Percentiles rank a stretch among this genome's conserved stretches.
Conservation (phyloP, 768 basidiomycete genomes). For the Suillus plorans region DNA sequence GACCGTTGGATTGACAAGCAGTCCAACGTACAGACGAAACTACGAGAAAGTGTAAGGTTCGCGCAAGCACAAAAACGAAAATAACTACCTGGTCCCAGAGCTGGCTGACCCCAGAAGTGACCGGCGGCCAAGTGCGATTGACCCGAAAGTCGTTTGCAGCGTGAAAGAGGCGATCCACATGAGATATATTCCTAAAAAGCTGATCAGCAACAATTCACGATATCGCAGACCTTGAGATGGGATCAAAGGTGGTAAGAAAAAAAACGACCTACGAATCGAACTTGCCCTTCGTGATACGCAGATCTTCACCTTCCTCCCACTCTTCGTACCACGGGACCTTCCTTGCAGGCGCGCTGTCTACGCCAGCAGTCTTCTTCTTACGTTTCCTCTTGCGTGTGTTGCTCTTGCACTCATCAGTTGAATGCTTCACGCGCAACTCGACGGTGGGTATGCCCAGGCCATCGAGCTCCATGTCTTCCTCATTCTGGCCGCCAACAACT, state of each 20-base stretch:
- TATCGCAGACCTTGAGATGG: conserved; percentile 7
- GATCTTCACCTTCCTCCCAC: conserved; percentile 66
- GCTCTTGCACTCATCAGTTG: conserved; percentile 55
- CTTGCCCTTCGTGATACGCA: conserved; percentile 38
- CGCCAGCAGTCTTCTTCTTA: conserved; percentile 29
- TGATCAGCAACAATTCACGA: neutral
- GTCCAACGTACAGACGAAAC: conserved; percentile 63
- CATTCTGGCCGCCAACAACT: conserved; percentile 31
- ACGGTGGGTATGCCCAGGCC: conserved; percentile 68
- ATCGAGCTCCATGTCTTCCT: conserved; percentile 60
- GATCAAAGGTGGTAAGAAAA: neutral
- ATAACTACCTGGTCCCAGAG: conserved; percentile 66
- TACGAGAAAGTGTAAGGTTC: conserved; percentile 21
- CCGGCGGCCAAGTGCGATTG: conserved; percentile 38
- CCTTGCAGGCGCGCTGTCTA: conserved; percentile 19
- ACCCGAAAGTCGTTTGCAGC: conserved; percentile 58
- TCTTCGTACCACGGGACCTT: conserved; percentile 61
- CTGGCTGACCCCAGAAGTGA: conserved; percentile 31
- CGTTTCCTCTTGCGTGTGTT: conserved; percentile 53
- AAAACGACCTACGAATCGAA: conserved; percentile 50
- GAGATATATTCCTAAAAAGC: conserved; percentile 38
- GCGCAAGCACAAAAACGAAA: neutral
- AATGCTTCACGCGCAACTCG: conserved; percentile 49
- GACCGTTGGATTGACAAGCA: conserved; percentile 47
- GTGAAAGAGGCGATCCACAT: conserved; percentile 56